Conservation (phyloP, 305 asterid species). For the Solanum hybrid region DNA sequence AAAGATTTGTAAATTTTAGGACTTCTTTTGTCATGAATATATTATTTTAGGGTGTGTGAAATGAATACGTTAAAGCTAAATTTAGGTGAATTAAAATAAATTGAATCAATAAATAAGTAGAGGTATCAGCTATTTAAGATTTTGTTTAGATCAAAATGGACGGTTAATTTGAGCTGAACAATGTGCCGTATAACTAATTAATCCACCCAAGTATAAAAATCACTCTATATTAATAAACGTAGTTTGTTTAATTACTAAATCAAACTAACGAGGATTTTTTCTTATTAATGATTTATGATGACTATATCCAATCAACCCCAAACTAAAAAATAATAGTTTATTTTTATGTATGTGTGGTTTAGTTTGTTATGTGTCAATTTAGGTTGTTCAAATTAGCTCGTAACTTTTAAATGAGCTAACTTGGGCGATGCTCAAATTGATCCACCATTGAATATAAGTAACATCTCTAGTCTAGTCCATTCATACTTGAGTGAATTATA, state of each 20-base stretch:
- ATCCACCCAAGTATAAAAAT: not conserved
- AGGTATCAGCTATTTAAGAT: not conserved
- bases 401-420: not conserved
- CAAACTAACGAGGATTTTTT: not conserved
- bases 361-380: not conserved
- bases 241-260: not conserved
- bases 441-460: not conserved
- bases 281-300: not conserved
- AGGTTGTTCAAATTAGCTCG: not conserved
- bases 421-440: not conserved
- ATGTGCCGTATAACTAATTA: not conserved
- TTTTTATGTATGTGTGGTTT: not conserved
- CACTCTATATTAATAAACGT: not conserved
- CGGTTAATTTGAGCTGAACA: not conserved
- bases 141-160: not conserved
- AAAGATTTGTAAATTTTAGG: not conserved
- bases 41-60: not conserved
- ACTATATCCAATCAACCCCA: not conserved
- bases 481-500: not conserved
- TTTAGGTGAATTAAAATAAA: not conserved
- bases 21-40: not conserved
- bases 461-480: not conserved
- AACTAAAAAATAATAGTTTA: not conserved
- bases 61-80: not conserved
- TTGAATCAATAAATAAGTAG: not conserved